These are phyloP conservation scores for Trichoderma polysporum DNA, from an alignment of 2,329 filamentous ascomycete species.

Conservation along the genomic window DNA sequence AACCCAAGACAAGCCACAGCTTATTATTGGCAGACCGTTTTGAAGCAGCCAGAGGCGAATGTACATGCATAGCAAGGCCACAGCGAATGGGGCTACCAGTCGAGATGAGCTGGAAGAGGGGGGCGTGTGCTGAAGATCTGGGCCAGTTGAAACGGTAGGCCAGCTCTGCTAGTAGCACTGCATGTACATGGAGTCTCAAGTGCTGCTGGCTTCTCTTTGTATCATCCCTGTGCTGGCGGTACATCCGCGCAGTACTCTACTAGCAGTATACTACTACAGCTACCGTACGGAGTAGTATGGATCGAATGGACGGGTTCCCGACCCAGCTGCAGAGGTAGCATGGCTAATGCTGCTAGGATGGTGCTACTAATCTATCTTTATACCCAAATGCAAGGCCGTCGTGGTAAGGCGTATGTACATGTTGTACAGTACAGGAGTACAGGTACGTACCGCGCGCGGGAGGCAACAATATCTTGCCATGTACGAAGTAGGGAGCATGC, in stretches of 20 bases:
- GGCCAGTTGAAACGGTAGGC: slow-evolving; percentile 7
- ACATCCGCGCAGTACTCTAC: too few relatives aligned
- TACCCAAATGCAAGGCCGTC: slow-evolving; percentile 18
- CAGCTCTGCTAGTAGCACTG: too few relatives aligned
- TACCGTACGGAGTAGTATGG: not conserved
- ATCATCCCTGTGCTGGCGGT: not conserved
- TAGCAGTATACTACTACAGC: not conserved
- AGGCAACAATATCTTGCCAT: not conserved
- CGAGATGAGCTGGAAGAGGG: not conserved
- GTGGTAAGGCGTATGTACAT: not conserved
- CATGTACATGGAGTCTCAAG: too few relatives aligned
- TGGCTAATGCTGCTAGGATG: not conserved
- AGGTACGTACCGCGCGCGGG: not conserved
- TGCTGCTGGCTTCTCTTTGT: not conserved
- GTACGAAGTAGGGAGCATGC: too few relatives aligned
- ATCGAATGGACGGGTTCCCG: slow-evolving; percentile 6
- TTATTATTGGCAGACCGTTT: not conserved
- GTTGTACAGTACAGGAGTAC: not conserved
- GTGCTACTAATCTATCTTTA: slow-evolving; percentile 1
- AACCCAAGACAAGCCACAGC: not conserved
- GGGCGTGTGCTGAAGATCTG: slow-evolving; percentile 18
- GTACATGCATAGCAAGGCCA: not conserved
- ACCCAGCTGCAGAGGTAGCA: slow-evolving; percentile 6
- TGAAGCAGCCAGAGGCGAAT: slow-evolving; percentile 4
- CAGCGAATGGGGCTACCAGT: not conserved